Conservation (phyloP, 768 basidiomycete species). For the Suillus hirtellus region DNA sequence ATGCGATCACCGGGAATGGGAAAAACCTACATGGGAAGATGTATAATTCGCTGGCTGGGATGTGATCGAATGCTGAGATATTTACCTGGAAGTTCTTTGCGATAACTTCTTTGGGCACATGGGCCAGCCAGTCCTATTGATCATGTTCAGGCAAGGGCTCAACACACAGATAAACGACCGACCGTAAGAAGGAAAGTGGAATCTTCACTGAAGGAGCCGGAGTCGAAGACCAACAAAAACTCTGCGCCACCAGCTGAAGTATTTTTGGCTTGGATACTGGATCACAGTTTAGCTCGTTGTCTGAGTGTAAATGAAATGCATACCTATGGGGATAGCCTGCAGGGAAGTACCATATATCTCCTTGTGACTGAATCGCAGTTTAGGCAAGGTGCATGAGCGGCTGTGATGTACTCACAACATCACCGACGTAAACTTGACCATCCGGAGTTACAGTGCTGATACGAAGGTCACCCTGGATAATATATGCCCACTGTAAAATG, state of each 20-base stretch:
- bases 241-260: conserved; percentile 48
- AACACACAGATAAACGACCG: conserved; percentile 3
- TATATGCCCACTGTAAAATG: conserved; percentile 48
- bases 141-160: conserved; percentile 3
- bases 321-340: conserved; percentile 51
- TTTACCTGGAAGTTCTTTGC: conserved; percentile 63
- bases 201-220: conserved; percentile 53
- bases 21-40: conserved; percentile 46
- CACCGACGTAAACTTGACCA: conserved; percentile 52
- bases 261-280: conserved; percentile 50
- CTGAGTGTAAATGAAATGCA: not conserved
- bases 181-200: conserved; percentile 49
- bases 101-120: conserved; percentile 56
- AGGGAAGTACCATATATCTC: conserved; percentile 63
- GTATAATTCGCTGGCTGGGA: conserved; percentile 55
- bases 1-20: not conserved
- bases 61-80: conserved; percentile 51
- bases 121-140: conserved; percentile 66
- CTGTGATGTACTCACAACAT: conserved; percentile 42
- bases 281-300: not conserved
- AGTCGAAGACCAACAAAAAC: conserved; percentile 50
- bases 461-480: conserved; percentile 48
- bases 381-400: conserved; percentile 20
- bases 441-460: conserved; percentile 54
- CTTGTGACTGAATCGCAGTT: conserved; percentile 22